phyloP scores from a whole-genome alignment of 768 basidiomycete species.

The Rhodosporidiobolus sp. region DNA sequence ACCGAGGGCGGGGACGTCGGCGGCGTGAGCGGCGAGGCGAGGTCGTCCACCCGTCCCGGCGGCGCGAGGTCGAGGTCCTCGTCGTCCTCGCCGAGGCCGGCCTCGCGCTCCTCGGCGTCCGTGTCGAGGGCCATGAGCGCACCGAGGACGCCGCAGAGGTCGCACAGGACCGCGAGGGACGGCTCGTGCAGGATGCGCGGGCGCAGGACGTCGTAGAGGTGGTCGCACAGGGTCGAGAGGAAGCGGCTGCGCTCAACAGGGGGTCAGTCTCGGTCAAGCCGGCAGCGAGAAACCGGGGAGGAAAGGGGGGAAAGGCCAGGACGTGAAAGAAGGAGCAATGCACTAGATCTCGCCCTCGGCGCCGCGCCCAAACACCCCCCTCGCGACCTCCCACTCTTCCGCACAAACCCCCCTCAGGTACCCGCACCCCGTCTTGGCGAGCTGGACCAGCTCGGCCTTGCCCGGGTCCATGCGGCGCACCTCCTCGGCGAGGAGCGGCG shows the following conservation, averaged over 20 bases:
- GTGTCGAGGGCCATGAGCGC: constrained; percentile 76
- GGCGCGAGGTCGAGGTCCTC: constrained; percentile 10
- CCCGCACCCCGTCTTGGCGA: constrained; percentile 84
- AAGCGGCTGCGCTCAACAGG: constrained; percentile 60
- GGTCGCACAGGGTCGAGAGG: constrained; percentile 85
- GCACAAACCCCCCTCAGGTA: constrained; percentile 87
- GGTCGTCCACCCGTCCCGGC: too few relatives aligned
- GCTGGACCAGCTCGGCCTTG: constrained; percentile 77
- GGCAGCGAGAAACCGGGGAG: not conserved
- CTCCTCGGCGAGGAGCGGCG: constrained; percentile 71
- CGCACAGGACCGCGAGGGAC: constrained; percentile 78
- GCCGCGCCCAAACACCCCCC: constrained; percentile 78
- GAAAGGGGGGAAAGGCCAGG: too few relatives aligned
- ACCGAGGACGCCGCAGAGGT: constrained; percentile 92
- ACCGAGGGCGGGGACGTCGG: not conserved
- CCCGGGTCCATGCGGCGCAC: constrained; percentile 76
- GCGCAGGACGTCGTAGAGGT: constrained; percentile 90
- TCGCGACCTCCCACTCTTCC: constrained; percentile 82
- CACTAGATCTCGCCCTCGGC: constrained; percentile 66
- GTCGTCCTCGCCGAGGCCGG: constrained; percentile 47
- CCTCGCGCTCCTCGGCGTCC: constrained; percentile 47
- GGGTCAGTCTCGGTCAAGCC: too few relatives aligned
- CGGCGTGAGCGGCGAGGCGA: not conserved
- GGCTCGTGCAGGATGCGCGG: constrained; percentile 93
- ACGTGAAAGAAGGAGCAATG: constrained; percentile 47